Percentiles rank a stretch among this genome's conserved stretches.
Evolutionary conservation across 257 asterid species (phyloP).

Genomic region (Nicotiana otophora): DNA sequence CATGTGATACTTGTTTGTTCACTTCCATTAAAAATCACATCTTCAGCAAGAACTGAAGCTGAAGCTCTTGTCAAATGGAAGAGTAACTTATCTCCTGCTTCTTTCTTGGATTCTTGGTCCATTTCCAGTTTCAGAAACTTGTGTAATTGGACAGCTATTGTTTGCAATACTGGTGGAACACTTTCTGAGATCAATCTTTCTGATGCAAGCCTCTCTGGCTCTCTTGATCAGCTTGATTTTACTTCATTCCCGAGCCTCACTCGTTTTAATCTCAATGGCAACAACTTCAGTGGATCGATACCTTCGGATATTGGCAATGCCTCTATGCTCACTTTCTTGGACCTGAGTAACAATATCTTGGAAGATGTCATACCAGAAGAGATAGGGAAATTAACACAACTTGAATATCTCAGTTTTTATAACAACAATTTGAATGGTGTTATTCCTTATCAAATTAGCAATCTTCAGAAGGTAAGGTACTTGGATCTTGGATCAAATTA

Average conservation of each 20-base stretch:
- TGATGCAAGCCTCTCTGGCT: conserved; percentile 32
- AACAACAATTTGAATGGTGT: conserved; percentile 48
- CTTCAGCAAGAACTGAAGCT: conserved; percentile 56
- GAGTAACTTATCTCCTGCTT: conserved; percentile 20
- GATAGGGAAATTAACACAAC: conserved; percentile 48
- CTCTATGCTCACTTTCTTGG: conserved; percentile 48
- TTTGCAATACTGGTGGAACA: conserved; percentile 37
- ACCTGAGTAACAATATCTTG: conserved; percentile 52
- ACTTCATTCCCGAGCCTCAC: conserved; percentile 35
- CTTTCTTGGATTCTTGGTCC: conserved; percentile 53
- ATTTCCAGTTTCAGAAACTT: conserved; percentile 34
- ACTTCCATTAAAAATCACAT: conserved; percentile 22
- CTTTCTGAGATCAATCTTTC: conserved; percentile 43
- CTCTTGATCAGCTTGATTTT: conserved; percentile 39
- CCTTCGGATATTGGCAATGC: conserved; percentile 55
- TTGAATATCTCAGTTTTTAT: conserved; percentile 41
- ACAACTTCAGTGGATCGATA: conserved; percentile 51
- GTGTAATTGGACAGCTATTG: conserved; percentile 61
- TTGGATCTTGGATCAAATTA: conserved; percentile 66
- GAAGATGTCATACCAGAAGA: conserved; percentile 45
- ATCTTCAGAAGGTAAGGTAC: conserved; percentile 42
- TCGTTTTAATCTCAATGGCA: conserved; percentile 32
- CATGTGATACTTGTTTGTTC: conserved; percentile 18
- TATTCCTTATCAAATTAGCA: conserved; percentile 60
- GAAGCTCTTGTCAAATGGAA: conserved; percentile 61